Evolutionary conservation across 768 basidiomycete genomes (phyloP).

Genomic region (Exidia glandulosa): DNA sequence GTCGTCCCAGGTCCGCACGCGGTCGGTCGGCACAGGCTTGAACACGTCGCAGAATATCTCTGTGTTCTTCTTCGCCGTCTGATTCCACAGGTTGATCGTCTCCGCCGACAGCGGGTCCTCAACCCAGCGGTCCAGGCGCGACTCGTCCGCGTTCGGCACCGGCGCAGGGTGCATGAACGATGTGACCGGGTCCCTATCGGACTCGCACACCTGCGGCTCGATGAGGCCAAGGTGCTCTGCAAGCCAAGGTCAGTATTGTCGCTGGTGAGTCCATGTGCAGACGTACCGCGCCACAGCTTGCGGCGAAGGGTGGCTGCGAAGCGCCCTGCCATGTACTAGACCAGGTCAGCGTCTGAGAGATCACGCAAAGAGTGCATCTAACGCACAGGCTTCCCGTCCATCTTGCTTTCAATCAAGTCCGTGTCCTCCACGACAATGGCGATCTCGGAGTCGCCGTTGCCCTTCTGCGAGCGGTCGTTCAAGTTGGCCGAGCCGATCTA

Average conservation of each 20-base stretch:
- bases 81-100: conserved; percentile 48
- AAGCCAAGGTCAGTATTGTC: too few species aligned
- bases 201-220: conserved; percentile 47
- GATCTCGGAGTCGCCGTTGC: conserved; percentile 93
- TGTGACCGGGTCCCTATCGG: conserved; percentile 29
- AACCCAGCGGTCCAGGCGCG: conserved; percentile 53
- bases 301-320: conserved; percentile 81
- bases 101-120: conserved; percentile 67
- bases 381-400: conserved; percentile 55
- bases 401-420: conserved; percentile 59
- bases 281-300: conserved; percentile 47
- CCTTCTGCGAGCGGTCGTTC: conserved; percentile 82
- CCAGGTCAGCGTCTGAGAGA: background rate
- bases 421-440: conserved; percentile 84
- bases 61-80: conserved; percentile 68
- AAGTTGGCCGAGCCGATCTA: conserved; percentile 92
- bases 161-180: conserved; percentile 78
- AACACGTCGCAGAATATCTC: conserved; percentile 83
- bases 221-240: conserved; percentile 88
- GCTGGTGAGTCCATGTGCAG: conserved; percentile 3
- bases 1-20: conserved; percentile 64
- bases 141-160: conserved; percentile 55
- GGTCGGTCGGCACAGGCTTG: conserved; percentile 75
- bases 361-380: background rate
- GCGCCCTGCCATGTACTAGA: conserved; percentile 50